phyloP scores from a whole-genome alignment of 331 rosid genomes.

The Stylosanthes scabra region DNA sequence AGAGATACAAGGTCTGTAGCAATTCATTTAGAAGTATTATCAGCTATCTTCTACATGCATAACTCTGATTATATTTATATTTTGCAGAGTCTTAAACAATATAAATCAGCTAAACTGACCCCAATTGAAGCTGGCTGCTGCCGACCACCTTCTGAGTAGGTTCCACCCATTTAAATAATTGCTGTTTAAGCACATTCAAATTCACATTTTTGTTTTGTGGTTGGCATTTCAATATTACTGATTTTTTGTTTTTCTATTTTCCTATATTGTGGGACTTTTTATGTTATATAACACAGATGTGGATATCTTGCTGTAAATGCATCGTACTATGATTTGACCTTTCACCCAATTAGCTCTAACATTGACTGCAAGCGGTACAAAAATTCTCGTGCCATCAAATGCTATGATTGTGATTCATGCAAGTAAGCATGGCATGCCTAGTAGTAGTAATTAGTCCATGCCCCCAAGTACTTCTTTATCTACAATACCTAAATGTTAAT shows the following conservation, averaged over 20 bases:
- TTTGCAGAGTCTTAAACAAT: constrained; percentile 76
- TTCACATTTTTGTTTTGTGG: neutral
- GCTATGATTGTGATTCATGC: constrained; percentile 96
- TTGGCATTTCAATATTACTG: constrained; percentile 21
- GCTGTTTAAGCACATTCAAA: neutral
- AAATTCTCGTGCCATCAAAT: constrained; percentile 72
- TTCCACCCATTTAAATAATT: constrained; percentile 24
- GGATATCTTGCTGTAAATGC: constrained; percentile 96
- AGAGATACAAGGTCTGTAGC: constrained; percentile 71
- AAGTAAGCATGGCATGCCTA: constrained; percentile 59
- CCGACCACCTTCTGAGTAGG: constrained; percentile 93
- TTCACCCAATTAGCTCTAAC: constrained; percentile 76
- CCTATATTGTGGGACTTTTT: constrained; percentile 32
- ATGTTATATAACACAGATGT: constrained; percentile 57
- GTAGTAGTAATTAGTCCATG: constrained; percentile 7
- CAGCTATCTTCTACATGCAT: neutral
- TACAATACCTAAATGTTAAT: constrained; percentile 2
- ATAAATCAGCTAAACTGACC: constrained; percentile 76
- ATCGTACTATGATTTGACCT: constrained; percentile 87
- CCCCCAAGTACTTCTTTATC: neutral
- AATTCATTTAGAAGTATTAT: constrained; percentile 16
- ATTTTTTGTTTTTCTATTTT: constrained; percentile 15
- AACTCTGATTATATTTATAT: constrained; percentile 32
- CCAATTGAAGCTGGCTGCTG: constrained; percentile 97
- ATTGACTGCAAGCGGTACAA: constrained; percentile 89